Conservation (phyloP, 2,329 filamentous ascomycete genomes). For the Didymellaceae sp. region DNA sequence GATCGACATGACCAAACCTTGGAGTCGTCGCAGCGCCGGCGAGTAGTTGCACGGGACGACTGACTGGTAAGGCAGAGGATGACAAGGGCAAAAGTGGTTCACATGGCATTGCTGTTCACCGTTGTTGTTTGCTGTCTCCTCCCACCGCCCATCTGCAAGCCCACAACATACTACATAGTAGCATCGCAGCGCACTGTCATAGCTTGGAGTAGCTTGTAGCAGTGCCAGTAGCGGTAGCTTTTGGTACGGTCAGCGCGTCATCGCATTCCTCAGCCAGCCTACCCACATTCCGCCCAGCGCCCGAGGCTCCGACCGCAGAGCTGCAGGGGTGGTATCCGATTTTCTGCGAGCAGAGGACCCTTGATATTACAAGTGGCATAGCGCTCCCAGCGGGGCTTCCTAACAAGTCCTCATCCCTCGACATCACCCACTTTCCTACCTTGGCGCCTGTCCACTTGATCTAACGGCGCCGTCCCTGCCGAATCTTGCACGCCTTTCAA, state of each 20-base stretch:
- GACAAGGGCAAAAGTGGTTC: background rate
- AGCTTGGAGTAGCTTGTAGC: no score
- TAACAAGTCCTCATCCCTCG: conserved; percentile 30
- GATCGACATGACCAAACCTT: conserved; percentile 15
- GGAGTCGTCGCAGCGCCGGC: conserved; percentile 2
- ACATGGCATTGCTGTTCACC: background rate
- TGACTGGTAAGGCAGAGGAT: conserved; percentile 1
- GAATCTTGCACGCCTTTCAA: conserved; percentile 23
- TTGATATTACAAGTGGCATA: conserved; percentile 23
- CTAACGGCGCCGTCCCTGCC: conserved; percentile 29
- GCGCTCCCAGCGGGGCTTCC: conserved; percentile 20
- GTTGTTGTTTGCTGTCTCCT: background rate
- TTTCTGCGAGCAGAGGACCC: conserved; percentile 28
- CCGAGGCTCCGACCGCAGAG: conserved; percentile 18
- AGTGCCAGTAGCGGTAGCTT: no score
- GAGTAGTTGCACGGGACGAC: background rate
- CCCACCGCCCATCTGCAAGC: conserved; percentile 3
- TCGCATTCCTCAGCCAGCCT: conserved; percentile 17
- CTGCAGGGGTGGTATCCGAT: conserved; percentile 27
- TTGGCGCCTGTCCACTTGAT: conserved; percentile 35
- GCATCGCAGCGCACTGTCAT: no score
- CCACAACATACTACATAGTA: no score
- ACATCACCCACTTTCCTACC: conserved; percentile 29
- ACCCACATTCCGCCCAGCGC: conserved; percentile 21
- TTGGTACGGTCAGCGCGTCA: conserved; percentile 16